Evolutionary conservation across 371 early-diverging fungal species (phyloP).

Genomic region (Mucor plumbeus): DNA sequence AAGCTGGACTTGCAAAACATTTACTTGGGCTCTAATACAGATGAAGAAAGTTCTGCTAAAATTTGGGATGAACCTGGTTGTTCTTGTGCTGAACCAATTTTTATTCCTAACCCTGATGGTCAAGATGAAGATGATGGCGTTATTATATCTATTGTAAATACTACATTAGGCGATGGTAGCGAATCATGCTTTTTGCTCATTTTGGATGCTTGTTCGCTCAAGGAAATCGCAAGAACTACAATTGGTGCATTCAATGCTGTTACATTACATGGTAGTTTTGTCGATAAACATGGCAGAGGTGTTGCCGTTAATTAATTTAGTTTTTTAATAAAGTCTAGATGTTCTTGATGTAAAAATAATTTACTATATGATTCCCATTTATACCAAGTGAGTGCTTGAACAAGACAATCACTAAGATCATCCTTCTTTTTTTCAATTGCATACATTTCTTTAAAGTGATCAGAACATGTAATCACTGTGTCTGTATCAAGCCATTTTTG

Average conservation of each 20-base stretch:
- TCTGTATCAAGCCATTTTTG: slow-evolving; percentile 40
- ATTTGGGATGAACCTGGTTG: slow-evolving; percentile 61
- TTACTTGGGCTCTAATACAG: slow-evolving; percentile 38
- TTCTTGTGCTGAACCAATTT: slow-evolving; percentile 73
- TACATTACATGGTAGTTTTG: slow-evolving; percentile 55
- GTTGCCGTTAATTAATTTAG: slow-evolving; percentile 43
- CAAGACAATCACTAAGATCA: slow-evolving; percentile 74
- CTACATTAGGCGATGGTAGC: slow-evolving; percentile 33
- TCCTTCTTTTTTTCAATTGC: slow-evolving; percentile 66
- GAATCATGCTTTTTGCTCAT: slow-evolving; percentile 64
- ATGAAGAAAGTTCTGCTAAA: slow-evolving; percentile 33
- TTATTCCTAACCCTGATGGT: slow-evolving; percentile 59
- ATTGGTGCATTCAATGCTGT: slow-evolving; percentile 50
- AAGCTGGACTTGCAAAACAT: slow-evolving; percentile 57
- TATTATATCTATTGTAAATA: slow-evolving; percentile 61
- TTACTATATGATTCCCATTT: slow-evolving; percentile 55
- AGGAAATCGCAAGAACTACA: slow-evolving; percentile 61
- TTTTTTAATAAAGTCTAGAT: slow-evolving; percentile 4
- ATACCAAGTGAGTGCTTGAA: slow-evolving; percentile 74
- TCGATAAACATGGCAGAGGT: slow-evolving; percentile 41
- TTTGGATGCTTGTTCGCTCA: slow-evolving; percentile 63
- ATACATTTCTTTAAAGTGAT: slow-evolving; percentile 45
- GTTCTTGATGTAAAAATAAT: not conserved
- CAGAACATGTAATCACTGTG: slow-evolving; percentile 26
- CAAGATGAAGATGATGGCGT: slow-evolving; percentile 72